Conservation (phyloP, 495 filamentous ascomycete genomes). For the Lineolata rhizophorae region DNA sequence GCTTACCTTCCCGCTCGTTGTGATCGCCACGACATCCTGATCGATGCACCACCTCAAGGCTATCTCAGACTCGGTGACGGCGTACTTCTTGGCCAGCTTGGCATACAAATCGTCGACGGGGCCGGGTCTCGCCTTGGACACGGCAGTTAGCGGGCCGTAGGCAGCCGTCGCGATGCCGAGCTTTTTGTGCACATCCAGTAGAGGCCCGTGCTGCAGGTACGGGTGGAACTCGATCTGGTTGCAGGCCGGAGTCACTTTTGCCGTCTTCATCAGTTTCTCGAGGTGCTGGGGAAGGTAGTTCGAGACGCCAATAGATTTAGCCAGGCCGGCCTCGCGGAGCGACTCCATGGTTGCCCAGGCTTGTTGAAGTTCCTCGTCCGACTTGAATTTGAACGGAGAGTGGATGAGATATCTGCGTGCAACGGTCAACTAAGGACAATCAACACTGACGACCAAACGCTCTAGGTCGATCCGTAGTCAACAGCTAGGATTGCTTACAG, state of each 20-base stretch:
- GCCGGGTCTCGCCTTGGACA: constrained; percentile 34
- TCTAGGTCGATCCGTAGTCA: no score
- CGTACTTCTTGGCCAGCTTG: constrained; percentile 52
- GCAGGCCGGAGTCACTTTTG: constrained; percentile 39
- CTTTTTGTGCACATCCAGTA: constrained; percentile 41
- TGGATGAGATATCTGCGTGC: constrained; percentile 60
- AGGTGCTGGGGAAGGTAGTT: constrained; percentile 54
- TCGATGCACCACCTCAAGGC: constrained; percentile 60
- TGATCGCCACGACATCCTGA: constrained; percentile 53
- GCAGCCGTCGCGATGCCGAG: constrained; percentile 47
- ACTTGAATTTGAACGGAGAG: constrained; percentile 37
- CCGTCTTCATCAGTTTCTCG: constrained; percentile 41
- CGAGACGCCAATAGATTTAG: constrained; percentile 63
- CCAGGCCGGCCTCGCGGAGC: constrained; percentile 45
- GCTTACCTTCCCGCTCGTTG: constrained; percentile 45
- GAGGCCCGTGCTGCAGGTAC: constrained; percentile 55
- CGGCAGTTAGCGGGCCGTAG: constrained; percentile 45
- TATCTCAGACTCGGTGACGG: constrained; percentile 45
- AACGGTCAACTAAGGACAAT: background rate
- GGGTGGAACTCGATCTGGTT: constrained; percentile 87
- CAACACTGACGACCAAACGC: no score
- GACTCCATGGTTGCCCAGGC: constrained; percentile 64
- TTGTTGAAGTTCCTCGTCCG: constrained; percentile 37
- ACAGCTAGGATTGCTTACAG: constrained; percentile 24
- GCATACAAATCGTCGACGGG: constrained; percentile 42